Conservation (phyloP, 768 basidiomycete species). For the Mycena leptocephala region DNA sequence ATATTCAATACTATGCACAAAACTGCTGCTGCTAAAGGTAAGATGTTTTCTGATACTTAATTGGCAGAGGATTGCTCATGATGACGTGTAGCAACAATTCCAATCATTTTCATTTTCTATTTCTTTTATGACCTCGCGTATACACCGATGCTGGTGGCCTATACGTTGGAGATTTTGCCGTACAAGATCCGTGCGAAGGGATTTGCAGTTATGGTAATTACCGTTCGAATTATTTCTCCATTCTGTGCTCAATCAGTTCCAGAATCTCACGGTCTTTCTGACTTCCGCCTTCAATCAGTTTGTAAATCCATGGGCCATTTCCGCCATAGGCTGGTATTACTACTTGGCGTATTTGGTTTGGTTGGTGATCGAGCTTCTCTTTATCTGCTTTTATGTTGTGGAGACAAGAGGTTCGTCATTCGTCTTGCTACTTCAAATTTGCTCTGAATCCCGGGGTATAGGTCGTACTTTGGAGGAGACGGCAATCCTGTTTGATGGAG, state of each 20-base stretch:
- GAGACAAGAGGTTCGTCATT: constrained; percentile 71
- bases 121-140: constrained; percentile 80
- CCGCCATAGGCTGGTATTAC: constrained; percentile 66
- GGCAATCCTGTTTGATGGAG: constrained; percentile 79
- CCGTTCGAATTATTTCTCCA: background rate
- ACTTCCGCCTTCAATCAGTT: constrained; percentile 87
- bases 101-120: constrained; percentile 75
- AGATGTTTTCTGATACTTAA: background rate
- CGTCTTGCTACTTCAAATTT: background rate
- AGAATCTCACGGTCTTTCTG: constrained; percentile 77
- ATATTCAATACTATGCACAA: constrained; percentile 59
- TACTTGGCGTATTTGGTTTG: constrained; percentile 78
- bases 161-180: constrained; percentile 86
- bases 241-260: constrained; percentile 23
- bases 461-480: constrained; percentile 84
- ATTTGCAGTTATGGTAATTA: constrained; percentile 79
- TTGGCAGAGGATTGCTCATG: background rate
- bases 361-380: constrained; percentile 73
- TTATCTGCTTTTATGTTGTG: constrained; percentile 69
- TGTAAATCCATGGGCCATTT: constrained; percentile 84
- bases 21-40: constrained; percentile 60
- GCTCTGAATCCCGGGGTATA: constrained; percentile 38
- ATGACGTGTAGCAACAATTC: constrained; percentile 65
- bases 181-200: constrained; percentile 87
- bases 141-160: constrained; percentile 74